These are phyloP conservation scores for Trypanosoma caninum DNA, from an alignment of 208 protist genomes.

Conservation along the genomic window DNA sequence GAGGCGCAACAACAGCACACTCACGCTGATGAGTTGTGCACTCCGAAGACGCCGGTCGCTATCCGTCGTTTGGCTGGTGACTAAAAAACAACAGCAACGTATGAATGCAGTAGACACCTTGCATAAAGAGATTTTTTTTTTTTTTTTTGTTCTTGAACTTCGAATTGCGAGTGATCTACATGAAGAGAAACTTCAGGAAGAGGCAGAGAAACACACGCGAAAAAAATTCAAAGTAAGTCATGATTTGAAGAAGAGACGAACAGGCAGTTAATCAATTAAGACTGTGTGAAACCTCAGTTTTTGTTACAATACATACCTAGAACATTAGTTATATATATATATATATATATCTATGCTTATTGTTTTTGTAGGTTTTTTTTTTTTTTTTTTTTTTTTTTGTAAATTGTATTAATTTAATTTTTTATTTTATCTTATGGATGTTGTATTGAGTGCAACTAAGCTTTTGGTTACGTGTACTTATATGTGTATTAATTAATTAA, in stretches of 20 bases:
- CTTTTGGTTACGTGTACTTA: background rate
- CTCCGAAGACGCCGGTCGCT: conserved; percentile 20
- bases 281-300: background rate
- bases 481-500: conserved; percentile 8
- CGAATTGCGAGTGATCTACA: no score
- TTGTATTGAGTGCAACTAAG: background rate
- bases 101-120: background rate
- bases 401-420: conserved; percentile 12
- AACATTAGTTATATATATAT: background rate
- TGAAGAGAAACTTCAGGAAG: no score
- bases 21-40: conserved; percentile 27
- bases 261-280: background rate
- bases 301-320: background rate
- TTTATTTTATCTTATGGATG: conserved; percentile 14
- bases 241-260: background rate
- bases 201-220: no score
- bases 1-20: background rate
- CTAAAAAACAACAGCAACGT: background rate
- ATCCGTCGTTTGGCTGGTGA: background rate
- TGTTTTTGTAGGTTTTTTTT: conserved; percentile 15
- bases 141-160: no score
- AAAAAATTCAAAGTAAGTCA: no score
- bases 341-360: background rate
- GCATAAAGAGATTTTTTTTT: conserved; percentile 14
- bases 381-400: conserved; percentile 20